Conservation (phyloP, 2,329 filamentous ascomycete species). For the Paracorniculantispora psalliotae region DNA sequence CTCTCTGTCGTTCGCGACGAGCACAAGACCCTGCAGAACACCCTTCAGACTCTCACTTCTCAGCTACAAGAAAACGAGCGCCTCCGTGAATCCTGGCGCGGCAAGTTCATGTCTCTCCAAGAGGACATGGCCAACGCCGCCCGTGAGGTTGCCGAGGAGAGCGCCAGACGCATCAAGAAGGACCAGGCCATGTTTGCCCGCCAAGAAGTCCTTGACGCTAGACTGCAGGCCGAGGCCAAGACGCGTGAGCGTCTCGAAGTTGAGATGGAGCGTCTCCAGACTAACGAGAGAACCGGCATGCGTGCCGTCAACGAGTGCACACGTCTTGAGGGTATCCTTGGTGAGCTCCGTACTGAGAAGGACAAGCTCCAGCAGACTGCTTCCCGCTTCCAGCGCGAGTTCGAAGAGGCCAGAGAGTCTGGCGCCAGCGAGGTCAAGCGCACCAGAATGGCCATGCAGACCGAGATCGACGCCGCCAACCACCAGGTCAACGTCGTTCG, state of each 20-base stretch:
- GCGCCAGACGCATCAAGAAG: constrained; percentile 70
- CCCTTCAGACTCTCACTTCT: constrained; percentile 66
- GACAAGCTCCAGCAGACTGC: constrained; percentile 66
- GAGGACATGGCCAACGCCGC: constrained; percentile 79
- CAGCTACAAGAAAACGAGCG: constrained; percentile 84
- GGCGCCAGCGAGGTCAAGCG: constrained; percentile 77
- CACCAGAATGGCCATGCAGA: constrained; percentile 71
- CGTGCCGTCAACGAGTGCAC: constrained; percentile 58
- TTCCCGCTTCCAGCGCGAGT: constrained; percentile 71
- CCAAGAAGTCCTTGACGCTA: constrained; percentile 73
- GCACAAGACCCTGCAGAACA: constrained; percentile 70
- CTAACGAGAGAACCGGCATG: constrained; percentile 60
- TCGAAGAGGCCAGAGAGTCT: constrained; percentile 76
- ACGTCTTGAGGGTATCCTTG: constrained; percentile 51
- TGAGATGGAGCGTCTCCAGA: constrained; percentile 61
- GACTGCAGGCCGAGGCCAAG: constrained; percentile 68
- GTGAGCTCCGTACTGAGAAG: constrained; percentile 61
- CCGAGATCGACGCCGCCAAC: constrained; percentile 77
- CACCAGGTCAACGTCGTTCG: constrained; percentile 80
- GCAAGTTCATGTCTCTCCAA: constrained; percentile 80
- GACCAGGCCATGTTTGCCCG: constrained; percentile 74
- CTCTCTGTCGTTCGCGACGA: constrained; percentile 45
- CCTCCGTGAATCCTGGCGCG: constrained; percentile 76
- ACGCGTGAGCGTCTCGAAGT: constrained; percentile 62
- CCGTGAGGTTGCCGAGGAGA: constrained; percentile 76